phyloP scores from a whole-genome alignment of 2,329 filamentous ascomycete species.

The Neofusicoccum cordaticola region DNA sequence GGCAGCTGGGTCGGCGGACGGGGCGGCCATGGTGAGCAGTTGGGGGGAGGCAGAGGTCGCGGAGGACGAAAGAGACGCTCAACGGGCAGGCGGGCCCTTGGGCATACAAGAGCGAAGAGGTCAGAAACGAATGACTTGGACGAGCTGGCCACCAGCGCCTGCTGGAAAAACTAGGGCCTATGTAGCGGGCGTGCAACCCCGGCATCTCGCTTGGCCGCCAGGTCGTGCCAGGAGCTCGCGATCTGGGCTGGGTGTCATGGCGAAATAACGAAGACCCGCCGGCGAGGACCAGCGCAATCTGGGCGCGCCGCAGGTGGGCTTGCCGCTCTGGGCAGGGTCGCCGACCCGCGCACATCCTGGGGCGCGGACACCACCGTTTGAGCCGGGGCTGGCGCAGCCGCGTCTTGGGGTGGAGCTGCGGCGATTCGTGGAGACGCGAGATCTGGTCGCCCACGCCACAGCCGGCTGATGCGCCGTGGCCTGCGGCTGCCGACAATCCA shows the following conservation, averaged over 20 bases:
- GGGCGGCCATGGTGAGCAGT: background rate
- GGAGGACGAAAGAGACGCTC: background rate
- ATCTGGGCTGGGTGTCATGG: background rate
- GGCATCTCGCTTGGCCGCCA: background rate
- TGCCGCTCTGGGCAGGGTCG: no score
- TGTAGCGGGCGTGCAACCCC: background rate
- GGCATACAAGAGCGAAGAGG: background rate
- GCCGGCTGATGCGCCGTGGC: background rate
- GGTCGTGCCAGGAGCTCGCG: background rate
- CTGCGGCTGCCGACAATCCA: background rate
- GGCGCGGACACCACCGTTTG: background rate
- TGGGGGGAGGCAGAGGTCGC: background rate
- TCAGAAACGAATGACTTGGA: background rate
- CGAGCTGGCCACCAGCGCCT: background rate
- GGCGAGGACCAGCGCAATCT: no score
- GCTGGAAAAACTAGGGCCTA: background rate
- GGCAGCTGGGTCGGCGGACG: background rate
- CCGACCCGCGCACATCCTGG: no score
- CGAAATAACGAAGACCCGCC: no score
- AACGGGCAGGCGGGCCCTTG: background rate
- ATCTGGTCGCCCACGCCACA: slow-evolving; percentile 34
- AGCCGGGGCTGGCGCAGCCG: background rate
- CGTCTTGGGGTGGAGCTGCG: background rate
- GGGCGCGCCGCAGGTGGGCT: no score
- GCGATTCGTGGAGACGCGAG: slow-evolving; percentile 20